These are phyloP conservation scores for Acacia pycnantha DNA, from an alignment of 331 rosid species.

Conservation along the genomic window DNA sequence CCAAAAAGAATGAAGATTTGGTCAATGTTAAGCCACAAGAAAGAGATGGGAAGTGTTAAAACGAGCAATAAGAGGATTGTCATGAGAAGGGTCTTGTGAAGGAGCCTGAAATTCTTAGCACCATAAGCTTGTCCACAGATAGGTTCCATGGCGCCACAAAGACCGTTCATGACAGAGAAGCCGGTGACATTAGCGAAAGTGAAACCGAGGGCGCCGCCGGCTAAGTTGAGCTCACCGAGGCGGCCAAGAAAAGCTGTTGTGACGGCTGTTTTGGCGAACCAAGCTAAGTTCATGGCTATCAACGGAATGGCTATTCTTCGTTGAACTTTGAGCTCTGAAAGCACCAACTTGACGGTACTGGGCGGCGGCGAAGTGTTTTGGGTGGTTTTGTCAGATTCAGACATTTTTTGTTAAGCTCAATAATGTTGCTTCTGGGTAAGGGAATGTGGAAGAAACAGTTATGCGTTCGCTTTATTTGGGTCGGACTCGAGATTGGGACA, in stretches of 20 bases:
- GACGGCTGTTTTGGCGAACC: slow-evolving; percentile 75
- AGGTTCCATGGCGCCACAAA: slow-evolving; percentile 86
- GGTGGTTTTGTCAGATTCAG: slow-evolving; percentile 25
- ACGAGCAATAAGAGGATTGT: slow-evolving; percentile 49
- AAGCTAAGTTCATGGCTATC: slow-evolving; percentile 75
- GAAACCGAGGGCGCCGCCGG: slow-evolving; percentile 82
- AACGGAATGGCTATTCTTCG: slow-evolving; percentile 60
- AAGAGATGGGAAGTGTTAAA: slow-evolving; percentile 62
- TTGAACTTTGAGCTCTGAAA: slow-evolving; percentile 63
- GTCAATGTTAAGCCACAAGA: slow-evolving; percentile 85
- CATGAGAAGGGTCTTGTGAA: slow-evolving; percentile 85
- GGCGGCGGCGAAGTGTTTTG: slow-evolving; percentile 6
- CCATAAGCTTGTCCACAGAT: slow-evolving; percentile 95
- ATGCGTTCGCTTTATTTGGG: not conserved
- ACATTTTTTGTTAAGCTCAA: slow-evolving; percentile 34
- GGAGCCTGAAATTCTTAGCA: slow-evolving; percentile 70
- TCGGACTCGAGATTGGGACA: slow-evolving; percentile 14
- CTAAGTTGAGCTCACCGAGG: slow-evolving; percentile 72
- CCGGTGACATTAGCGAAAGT: slow-evolving; percentile 95
- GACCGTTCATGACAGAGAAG: slow-evolving; percentile 82
- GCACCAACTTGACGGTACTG: slow-evolving; percentile 13
- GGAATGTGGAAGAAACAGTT: slow-evolving; percentile 22
- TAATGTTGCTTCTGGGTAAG: not conserved
- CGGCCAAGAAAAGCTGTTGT: slow-evolving; percentile 85
- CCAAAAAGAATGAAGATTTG: slow-evolving; percentile 66